Evolutionary conservation across 345 rosid species (phyloP).

Genomic region (Boechera stricta): DNA sequence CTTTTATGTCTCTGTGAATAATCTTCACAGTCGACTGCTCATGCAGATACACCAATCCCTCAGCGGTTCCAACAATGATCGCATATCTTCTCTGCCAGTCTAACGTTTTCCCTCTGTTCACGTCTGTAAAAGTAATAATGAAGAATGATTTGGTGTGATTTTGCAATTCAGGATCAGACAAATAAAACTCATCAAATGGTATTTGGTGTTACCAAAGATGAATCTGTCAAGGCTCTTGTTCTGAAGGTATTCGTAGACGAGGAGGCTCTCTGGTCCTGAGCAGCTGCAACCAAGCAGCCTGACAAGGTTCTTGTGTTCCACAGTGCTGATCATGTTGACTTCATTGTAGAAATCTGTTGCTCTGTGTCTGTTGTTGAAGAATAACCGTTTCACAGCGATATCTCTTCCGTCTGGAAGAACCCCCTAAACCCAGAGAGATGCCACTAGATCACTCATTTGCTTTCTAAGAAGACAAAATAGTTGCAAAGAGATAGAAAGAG

Average conservation of each 20-base stretch:
- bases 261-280: conserved; percentile 95
- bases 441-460: conserved; percentile 18
- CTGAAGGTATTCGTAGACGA: conserved; percentile 80
- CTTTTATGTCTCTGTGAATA: conserved; percentile 91
- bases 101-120: conserved; percentile 61
- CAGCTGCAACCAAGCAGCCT: conserved; percentile 91
- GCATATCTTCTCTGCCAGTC: conserved; percentile 73
- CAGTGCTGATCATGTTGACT: conserved; percentile 83
- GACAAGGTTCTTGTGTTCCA: conserved; percentile 93
- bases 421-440: conserved; percentile 55
- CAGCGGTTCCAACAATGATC: conserved; percentile 78
- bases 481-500: neutral
- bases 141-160: neutral
- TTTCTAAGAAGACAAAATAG: neutral
- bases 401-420: conserved; percentile 86
- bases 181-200: neutral
- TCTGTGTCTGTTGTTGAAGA: conserved; percentile 87
- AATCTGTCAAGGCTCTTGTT: conserved; percentile 87
- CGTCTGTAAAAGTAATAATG: conserved; percentile 54
- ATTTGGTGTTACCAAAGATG: conserved; percentile 61
- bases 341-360: conserved; percentile 94
- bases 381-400: conserved; percentile 90
- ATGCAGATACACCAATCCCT: conserved; percentile 85
- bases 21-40: conserved; percentile 71
- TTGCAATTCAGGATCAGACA: neutral